Percentiles rank a stretch among this genome's conserved stretches.
phyloP scores from a whole-genome alignment of 495 filamentous ascomycete genomes.

The Talaromyces adpressus region DNA sequence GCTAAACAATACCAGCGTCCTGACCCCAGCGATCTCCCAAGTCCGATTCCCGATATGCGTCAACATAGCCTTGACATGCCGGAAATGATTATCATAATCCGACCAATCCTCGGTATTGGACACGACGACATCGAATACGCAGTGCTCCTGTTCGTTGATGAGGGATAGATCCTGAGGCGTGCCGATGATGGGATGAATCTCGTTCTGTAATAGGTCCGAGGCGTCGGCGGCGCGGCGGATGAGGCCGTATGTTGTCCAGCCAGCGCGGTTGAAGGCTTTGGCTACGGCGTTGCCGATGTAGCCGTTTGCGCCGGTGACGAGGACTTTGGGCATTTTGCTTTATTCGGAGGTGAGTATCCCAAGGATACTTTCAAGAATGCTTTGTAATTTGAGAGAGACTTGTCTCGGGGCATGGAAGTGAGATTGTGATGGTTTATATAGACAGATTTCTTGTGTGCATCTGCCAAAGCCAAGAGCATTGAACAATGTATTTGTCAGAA shows the following conservation, averaged over 20 bases:
- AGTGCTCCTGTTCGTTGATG: not conserved
- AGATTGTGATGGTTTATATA: not conserved
- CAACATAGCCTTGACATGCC: conserved; percentile 22
- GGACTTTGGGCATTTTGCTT: conserved; percentile 13
- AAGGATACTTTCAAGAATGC: not conserved
- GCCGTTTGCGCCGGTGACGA: conserved; percentile 36
- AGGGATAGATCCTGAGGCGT: not conserved
- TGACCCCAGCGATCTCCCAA: conserved; percentile 10
- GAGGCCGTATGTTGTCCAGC: conserved; percentile 29
- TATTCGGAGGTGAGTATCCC: not conserved
- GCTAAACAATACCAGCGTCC: conserved; percentile 29
- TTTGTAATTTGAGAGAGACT: not conserved
- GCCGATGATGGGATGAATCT: conserved; percentile 30
- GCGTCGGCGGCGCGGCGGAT: conserved; percentile 21
- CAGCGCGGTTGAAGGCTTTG: conserved; percentile 31
- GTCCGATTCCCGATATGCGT: conserved; percentile 12
- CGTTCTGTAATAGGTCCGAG: conserved; percentile 16
- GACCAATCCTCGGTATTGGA: conserved; percentile 27
- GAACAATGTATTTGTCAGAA: not conserved
- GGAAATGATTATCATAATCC: conserved; percentile 17
- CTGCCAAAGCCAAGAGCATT: not conserved
- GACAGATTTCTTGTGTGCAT: not conserved
- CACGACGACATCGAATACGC: conserved; percentile 25
- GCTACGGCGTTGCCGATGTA: conserved; percentile 36
- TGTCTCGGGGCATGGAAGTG: not conserved